Evolutionary conservation across 2,329 filamentous ascomycete species (phyloP).

Genomic region (Mariannaea sp.): DNA sequence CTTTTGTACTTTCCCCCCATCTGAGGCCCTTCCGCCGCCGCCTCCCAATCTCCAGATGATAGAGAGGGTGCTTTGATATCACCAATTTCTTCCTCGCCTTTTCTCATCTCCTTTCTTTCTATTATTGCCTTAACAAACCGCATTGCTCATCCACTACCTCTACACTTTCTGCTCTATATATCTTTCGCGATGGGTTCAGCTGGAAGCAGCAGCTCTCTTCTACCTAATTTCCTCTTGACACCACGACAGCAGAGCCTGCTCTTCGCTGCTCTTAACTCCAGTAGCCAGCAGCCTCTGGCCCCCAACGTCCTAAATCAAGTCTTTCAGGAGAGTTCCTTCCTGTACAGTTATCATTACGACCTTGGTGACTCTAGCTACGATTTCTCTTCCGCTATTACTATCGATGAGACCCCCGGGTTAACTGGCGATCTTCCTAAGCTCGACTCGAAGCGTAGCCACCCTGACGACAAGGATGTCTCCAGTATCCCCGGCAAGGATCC

Average conservation of each 20-base stretch:
- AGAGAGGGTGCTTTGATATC: conserved; percentile 36
- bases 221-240: conserved; percentile 69
- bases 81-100: conserved; percentile 8
- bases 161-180: conserved; percentile 1
- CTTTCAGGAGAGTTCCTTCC: conserved; percentile 77
- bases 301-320: conserved; percentile 47
- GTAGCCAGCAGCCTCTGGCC: conserved; percentile 51
- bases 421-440: conserved; percentile 74
- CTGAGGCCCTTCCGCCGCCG: not conserved
- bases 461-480: conserved; percentile 72
- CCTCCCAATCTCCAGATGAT: conserved; percentile 31
- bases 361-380: conserved; percentile 80
- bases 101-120: not conserved
- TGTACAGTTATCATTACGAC: conserved; percentile 77
- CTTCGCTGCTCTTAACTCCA: conserved; percentile 76
- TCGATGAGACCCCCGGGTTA: conserved; percentile 63
- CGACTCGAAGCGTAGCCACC: conserved; percentile 73
- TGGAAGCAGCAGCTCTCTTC: conserved; percentile 47
- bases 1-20: not conserved
- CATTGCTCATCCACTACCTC: too few species aligned
- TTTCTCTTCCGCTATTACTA: conserved; percentile 55
- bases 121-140: too few species aligned
- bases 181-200: conserved; percentile 55
- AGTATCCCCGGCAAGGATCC: conserved; percentile 49
- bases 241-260: conserved; percentile 78